phyloP scores from a whole-genome alignment of 495 filamentous ascomycete genomes.

The Podospora pseudopauciseta region DNA sequence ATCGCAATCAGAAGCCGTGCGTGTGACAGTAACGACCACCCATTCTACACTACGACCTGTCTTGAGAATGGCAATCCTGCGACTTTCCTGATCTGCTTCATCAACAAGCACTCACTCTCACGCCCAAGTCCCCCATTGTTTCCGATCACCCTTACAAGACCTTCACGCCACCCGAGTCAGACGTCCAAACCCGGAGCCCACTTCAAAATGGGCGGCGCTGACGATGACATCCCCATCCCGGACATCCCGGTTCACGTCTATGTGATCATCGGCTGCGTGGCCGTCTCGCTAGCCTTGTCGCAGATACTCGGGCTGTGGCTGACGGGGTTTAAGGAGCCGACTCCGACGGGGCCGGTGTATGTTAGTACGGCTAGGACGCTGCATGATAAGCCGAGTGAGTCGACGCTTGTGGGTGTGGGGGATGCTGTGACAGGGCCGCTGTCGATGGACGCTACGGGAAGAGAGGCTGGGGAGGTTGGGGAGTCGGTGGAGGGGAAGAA shows the following conservation, averaged over 20 bases:
- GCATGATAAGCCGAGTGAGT: background rate
- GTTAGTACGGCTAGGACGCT: background rate
- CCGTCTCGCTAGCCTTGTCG: constrained; percentile 1
- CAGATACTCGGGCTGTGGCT: constrained; percentile 12
- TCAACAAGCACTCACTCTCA: background rate
- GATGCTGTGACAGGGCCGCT: background rate
- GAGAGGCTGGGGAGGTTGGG: background rate
- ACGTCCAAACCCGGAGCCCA: background rate
- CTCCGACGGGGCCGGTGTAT: background rate
- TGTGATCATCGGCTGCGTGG: constrained; percentile 11
- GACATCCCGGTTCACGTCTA: constrained; percentile 16
- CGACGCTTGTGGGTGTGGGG: background rate
- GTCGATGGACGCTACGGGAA: background rate
- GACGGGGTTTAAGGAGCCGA: constrained; percentile 14
- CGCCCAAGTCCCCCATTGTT: background rate
- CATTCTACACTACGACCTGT: background rate
- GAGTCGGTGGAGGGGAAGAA: background rate
- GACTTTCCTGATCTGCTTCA: background rate
- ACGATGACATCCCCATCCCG: constrained; percentile 7
- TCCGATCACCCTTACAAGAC: background rate
- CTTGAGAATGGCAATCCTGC: background rate
- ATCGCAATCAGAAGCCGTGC: background rate
- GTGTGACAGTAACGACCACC: background rate
- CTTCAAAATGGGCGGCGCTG: background rate
- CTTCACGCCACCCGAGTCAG: background rate